Evolutionary conservation across 345 rosid genomes (phyloP), one percentile per base, ranked within the genome.

Genomic region (Camelina hispida): DNA sequence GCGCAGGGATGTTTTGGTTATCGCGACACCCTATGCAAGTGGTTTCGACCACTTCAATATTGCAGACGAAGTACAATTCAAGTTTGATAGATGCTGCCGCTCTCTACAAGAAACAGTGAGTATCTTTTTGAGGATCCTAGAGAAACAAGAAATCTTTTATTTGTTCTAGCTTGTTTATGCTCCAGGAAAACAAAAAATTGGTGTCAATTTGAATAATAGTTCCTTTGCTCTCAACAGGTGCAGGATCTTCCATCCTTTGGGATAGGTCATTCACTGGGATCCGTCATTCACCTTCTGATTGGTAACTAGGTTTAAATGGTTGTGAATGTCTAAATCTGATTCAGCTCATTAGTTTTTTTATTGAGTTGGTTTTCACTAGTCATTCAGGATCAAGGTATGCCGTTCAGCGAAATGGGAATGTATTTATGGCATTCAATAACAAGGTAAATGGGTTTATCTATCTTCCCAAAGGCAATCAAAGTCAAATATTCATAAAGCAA

Each of bases 61-160:
- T 71, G 97, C 97, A n/a, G 97, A 92, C 81, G 97, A 95, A 87
- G 97, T 87, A 62, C 97, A 95, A 74, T 88, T 89, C 79, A 95
- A 95, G 86, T 89, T 85, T 73, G 97, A 92, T 78, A 87, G 97
- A 80, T 92, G 97, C 71, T 82, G 81, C 62, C 87, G 97, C 46
- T 84, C 78, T 73, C 84, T 95, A 50, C 86, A 85, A 63, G 99
- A 90, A 66, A 66, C 85, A 4, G 99, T 95, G 78, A 83, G 97
- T 82, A 9, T 77, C 53, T 20, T 22, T 54, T 54, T 34, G 20
- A 17, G 32, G 43, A 72, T 47, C 32, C 60, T 53, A 8, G 52
- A 12, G 8, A 76, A 57, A 37, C 28, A 11, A 54, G 13, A 54
- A 42, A 52, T 18, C 1, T 43, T 34, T 20, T 20, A 20, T 20